Conservation (phyloP, 1,284 basidiomycete genomes). For the Athelia sp. region DNA sequence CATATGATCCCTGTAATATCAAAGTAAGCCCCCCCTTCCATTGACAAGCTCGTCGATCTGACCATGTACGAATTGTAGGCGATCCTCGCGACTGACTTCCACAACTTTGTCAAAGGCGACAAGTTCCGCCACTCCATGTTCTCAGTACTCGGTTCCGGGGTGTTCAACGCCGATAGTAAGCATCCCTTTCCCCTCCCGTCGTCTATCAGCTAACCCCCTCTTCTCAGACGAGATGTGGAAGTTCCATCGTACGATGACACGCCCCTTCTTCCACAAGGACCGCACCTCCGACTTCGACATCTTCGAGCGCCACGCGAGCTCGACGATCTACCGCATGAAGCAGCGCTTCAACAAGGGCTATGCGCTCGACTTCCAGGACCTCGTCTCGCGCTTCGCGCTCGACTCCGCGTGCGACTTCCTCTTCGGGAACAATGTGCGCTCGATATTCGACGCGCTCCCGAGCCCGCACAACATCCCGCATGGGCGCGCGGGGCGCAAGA, state of each 20-base stretch:
- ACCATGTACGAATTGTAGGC: slow-evolving; percentile 1
- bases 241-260: slow-evolving; percentile 55
- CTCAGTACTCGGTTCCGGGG: slow-evolving; percentile 45
- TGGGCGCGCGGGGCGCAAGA: not conserved
- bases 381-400: slow-evolving; percentile 32
- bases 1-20: not conserved
- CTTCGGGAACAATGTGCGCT: slow-evolving; percentile 32
- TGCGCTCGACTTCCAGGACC: slow-evolving; percentile 36
- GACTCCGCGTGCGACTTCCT: slow-evolving; percentile 37
- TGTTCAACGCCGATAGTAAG: slow-evolving; percentile 57
- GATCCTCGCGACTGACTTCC: slow-evolving; percentile 16
- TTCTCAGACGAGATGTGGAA: slow-evolving; percentile 45
- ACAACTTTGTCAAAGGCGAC: slow-evolving; percentile 16
- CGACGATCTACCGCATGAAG: slow-evolving; percentile 30
- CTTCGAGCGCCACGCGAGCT: slow-evolving; percentile 42
- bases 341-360: slow-evolving; percentile 25
- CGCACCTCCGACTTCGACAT: slow-evolving; percentile 49
- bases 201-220: not conserved
- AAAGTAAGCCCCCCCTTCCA: not conserved
- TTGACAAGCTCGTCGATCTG: not conserved
- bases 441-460: slow-evolving; percentile 24
- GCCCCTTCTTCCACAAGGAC: slow-evolving; percentile 53
- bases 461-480: slow-evolving; percentile 18
- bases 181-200: not conserved
- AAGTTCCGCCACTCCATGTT: not conserved